Base-by-base conservation (phyloP, 1,284 basidiomycete species). In the Cutaneotrichosporon sp. region DNA sequence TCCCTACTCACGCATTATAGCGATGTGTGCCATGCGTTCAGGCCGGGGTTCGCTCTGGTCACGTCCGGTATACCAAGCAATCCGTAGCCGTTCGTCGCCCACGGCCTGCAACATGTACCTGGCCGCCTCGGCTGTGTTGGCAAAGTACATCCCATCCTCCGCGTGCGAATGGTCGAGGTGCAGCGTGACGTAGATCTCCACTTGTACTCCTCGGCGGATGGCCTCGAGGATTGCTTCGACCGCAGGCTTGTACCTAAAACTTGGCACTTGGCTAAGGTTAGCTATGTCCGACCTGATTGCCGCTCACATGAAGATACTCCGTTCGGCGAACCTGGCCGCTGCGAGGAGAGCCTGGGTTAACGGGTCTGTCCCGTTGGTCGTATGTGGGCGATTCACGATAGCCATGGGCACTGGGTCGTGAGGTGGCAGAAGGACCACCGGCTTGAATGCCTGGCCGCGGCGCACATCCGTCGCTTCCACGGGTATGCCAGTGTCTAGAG, bases 71-170 rank as follows among this genome's bases (percentile, higher is more conserved):
- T 72, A 88, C 86, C 88, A 90, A 73, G 85, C 88, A 31, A 88
- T 85, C 67, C 84, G 82, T 36, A 90, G 80, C 49, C 80, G 70
- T 66, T 85, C 83, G 38, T 14, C 11, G 11, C 38, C 38, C 13
- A 40, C 38, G 63, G 83, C 82, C 52, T 82, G 78, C 60, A 82
- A 81, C 9, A 77, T 77, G 30, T 62, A 60, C n/a, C 89, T 80
- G 58, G 77, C 75, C 22, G 77, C 80, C 76, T 85, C 90, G 83
- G 90, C 86, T 42, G 80, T 80, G 53, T 84, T 81, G 21, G 85
- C 85, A 13, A 90, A 87, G 74, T 87, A 83, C 69, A 88, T 86
- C 74, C 90, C 90, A 32, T 86, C 89, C 0, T 90, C 90, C 18
- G 89, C 90, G 75, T 91, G 90, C 34, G 85, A 83, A 63, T 87